Evolutionary conservation across 2,329 filamentous ascomycete species (phyloP).

Genomic region (Chaetomium olivaceum): DNA sequence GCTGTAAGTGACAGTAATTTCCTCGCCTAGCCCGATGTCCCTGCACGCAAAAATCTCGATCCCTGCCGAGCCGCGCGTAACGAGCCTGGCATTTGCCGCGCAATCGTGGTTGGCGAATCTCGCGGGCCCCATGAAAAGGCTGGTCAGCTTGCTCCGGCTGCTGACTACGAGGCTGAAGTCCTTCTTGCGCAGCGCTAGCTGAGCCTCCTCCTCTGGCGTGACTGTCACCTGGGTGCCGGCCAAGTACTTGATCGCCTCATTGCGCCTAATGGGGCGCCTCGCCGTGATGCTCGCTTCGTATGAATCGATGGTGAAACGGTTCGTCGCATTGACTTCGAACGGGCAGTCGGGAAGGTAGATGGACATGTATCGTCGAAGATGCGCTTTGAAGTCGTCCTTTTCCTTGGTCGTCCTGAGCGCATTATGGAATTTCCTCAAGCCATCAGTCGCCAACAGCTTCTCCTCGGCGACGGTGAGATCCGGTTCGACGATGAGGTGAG

Average conservation of each 20-base stretch:
- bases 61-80: slow-evolving; percentile 78
- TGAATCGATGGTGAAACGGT: slow-evolving; percentile 88
- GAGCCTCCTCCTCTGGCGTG: slow-evolving; percentile 84
- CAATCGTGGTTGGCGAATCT: slow-evolving; percentile 98
- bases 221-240: slow-evolving; percentile 90
- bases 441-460: slow-evolving; percentile 69
- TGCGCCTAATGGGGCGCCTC: slow-evolving; percentile 73
- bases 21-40: slow-evolving; percentile 82
- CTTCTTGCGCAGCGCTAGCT: slow-evolving; percentile 77
- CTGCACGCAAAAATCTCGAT: slow-evolving; percentile 87
- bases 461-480: slow-evolving; percentile 70
- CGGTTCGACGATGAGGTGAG: slow-evolving; percentile 71
- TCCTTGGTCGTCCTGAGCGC: slow-evolving; percentile 73
- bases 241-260: slow-evolving; percentile 87
- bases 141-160: slow-evolving; percentile 85
- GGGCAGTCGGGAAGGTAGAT: slow-evolving; percentile 93
- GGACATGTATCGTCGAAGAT: slow-evolving; percentile 86
- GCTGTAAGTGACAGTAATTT: slow-evolving; percentile 95
- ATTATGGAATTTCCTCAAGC: slow-evolving; percentile 69
- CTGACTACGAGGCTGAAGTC: slow-evolving; percentile 98
- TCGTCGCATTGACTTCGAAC: slow-evolving; percentile 88
- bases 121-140: slow-evolving; percentile 90
- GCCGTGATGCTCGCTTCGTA: slow-evolving; percentile 89
- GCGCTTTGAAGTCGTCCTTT: slow-evolving; percentile 80
- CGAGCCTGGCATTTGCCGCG: slow-evolving; percentile 83